Base-by-base conservation (phyloP, 2,329 filamentous ascomycete species). In the Stenocarpella maydis region DNA sequence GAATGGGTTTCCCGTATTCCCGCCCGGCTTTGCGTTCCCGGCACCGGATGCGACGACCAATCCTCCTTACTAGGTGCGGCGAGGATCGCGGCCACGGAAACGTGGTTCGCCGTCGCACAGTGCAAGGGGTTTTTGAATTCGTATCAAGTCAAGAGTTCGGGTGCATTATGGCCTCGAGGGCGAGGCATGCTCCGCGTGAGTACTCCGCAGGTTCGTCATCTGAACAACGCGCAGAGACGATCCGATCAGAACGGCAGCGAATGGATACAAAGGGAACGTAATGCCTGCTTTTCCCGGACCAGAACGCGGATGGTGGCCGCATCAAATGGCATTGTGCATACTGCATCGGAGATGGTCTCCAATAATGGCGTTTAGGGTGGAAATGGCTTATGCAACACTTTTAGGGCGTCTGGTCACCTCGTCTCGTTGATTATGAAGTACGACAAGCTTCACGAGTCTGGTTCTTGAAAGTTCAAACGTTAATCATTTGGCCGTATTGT, bases 1-100 rank as follows among this genome's bases (percentile, higher is more conserved):
- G 4, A 85, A 85, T 73, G 83, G 84, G n/a, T 84, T 86, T 79
- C 82, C 82, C 6, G 80, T 84, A 71, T 84, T 84, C 71, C 83
- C 83, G 3, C 80, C 83, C 2, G 83, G 83, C 24, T 84, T 83
- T 65, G 72, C 75, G 3, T 84, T 84, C 71, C 80, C 70, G 15
- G 65, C 70, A 6, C 69, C 70, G 15, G 70, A 70, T 55, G 68
- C 68, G 9, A 52, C 65, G 50, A 70, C 64, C 52, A 71, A 70
- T 31, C 69, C 69, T 55, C 69, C 69, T 8, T 71, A 71, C 43
- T 71, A 71, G 63, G 12, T 47, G 15, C 24, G 4, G 39, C 15
- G 21, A 41, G 26, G 19, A 34, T 41, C 24, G 14, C 50, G 49
- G 43, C 14, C n/a, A 14, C 26, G 28, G 47, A 9, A 10, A 4